Conservation (phyloP, 2,329 filamentous ascomycete species). For the Fusarium annulatum region DNA sequence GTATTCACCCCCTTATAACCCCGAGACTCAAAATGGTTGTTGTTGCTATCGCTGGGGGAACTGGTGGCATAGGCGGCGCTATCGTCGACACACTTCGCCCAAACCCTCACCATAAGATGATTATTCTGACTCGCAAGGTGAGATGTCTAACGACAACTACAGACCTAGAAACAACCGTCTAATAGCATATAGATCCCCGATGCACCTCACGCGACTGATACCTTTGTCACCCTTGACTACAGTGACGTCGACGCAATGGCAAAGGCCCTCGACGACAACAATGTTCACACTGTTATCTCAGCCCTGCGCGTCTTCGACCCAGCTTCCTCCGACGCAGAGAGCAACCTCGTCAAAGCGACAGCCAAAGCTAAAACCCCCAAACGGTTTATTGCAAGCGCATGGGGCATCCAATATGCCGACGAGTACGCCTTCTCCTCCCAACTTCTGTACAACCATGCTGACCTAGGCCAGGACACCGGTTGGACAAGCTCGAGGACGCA, state of each 20-base stretch:
- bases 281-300: background rate
- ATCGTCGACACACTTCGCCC: background rate
- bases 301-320: background rate
- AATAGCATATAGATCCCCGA: background rate
- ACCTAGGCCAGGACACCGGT: background rate
- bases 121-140: background rate
- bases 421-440: background rate
- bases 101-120: background rate
- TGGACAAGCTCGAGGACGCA: background rate
- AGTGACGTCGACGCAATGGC: background rate
- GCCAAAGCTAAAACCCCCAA: rapidly evolving
- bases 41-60: background rate
- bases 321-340: background rate
- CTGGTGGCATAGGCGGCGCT: background rate
- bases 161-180: background rate
- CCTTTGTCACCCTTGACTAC: background rate
- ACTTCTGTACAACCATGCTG: background rate
- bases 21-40: background rate
- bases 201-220: too few relatives aligned
- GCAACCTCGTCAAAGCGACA: background rate
- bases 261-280: background rate
- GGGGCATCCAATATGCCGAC: background rate
- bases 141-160: rapidly evolving
- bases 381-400: background rate
- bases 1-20: rapidly evolving